Percentiles rank a stretch among this genome's conserved stretches.
phyloP scores from a whole-genome alignment of 2,329 filamentous ascomycete species.

The Ilyonectria robusta region DNA sequence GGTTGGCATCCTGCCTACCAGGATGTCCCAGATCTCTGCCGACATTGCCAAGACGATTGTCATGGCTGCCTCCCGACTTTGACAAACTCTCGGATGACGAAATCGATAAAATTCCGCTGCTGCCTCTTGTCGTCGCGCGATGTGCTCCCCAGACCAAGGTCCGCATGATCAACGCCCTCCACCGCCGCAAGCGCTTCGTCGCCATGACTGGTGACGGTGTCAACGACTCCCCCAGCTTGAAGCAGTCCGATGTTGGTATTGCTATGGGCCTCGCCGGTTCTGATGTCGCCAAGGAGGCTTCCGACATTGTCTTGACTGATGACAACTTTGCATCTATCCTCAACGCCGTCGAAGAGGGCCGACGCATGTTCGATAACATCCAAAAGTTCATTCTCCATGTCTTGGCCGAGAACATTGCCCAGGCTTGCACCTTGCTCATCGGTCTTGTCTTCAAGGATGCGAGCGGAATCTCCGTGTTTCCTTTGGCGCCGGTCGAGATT shows the following conservation, averaged over 20 bases:
- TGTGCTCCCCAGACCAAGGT: conserved; percentile 81
- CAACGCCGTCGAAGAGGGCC: conserved; percentile 79
- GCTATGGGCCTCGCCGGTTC: conserved; percentile 79
- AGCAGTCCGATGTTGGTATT: conserved; percentile 78
- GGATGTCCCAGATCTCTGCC: conserved; percentile 64
- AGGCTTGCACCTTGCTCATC: conserved; percentile 77
- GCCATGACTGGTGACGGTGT: conserved; percentile 83
- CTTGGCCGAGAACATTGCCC: conserved; percentile 77
- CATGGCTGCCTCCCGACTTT: conserved; percentile 77
- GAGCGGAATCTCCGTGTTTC: conserved; percentile 76
- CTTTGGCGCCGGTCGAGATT: conserved; percentile 80
- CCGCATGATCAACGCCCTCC: conserved; percentile 81
- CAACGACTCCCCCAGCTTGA: conserved; percentile 78
- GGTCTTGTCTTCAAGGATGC: conserved; percentile 79
- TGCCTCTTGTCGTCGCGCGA: conserved; percentile 78
- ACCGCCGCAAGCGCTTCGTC: conserved; percentile 74
- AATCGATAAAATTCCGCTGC: conserved; percentile 72
- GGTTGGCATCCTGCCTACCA: conserved; percentile 72
- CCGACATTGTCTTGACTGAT: conserved; percentile 78
- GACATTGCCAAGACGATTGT: conserved; percentile 73
- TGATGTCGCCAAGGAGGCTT: conserved; percentile 79
- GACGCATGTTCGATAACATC: conserved; percentile 81
- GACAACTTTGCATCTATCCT: conserved; percentile 82
- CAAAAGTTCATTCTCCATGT: conserved; percentile 80
- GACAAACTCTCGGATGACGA: conserved; percentile 77